Conservation (phyloP, 169 alveolate genomes). For the Eimeria maxima region DNA sequence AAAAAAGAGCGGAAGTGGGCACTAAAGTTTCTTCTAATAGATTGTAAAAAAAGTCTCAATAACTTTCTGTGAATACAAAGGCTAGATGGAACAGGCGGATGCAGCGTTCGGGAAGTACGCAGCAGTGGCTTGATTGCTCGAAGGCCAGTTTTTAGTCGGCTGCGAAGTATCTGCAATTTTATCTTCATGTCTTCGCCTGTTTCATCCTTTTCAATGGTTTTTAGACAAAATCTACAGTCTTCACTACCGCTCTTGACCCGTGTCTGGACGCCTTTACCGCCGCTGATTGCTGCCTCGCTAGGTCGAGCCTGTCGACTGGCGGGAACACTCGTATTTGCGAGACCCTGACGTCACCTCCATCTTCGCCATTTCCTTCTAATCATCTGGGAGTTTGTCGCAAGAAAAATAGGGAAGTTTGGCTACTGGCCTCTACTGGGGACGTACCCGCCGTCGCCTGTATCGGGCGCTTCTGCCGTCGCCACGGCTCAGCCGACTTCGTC, state of each 20-base stretch:
- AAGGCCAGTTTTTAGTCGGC: neutral
- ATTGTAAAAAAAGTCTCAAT: no score
- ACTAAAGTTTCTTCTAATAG: neutral
- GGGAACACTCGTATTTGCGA: neutral
- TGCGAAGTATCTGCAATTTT: neutral
- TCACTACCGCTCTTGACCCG: neutral
- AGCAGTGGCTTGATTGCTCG: constrained; percentile 29
- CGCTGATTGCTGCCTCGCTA: constrained; percentile 16
- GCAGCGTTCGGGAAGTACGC: neutral
- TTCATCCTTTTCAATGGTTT: neutral
- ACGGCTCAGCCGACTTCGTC: neutral
- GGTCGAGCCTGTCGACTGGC: constrained; percentile 59
- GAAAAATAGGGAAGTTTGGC: neutral
- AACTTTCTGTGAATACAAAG: neutral
- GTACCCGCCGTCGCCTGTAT: neutral
- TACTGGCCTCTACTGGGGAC: neutral
- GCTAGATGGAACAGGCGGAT: neutral
- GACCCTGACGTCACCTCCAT: neutral
- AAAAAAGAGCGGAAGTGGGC: neutral
- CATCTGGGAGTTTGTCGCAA: neutral
- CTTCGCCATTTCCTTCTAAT: neutral
- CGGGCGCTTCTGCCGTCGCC: constrained; percentile 13
- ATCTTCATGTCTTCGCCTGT: neutral
- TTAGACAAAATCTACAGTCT: neutral
- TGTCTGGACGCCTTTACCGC: neutral